Evolutionary conservation across 441 rosid species (phyloP).

Genomic region (Gossypium aridum): DNA sequence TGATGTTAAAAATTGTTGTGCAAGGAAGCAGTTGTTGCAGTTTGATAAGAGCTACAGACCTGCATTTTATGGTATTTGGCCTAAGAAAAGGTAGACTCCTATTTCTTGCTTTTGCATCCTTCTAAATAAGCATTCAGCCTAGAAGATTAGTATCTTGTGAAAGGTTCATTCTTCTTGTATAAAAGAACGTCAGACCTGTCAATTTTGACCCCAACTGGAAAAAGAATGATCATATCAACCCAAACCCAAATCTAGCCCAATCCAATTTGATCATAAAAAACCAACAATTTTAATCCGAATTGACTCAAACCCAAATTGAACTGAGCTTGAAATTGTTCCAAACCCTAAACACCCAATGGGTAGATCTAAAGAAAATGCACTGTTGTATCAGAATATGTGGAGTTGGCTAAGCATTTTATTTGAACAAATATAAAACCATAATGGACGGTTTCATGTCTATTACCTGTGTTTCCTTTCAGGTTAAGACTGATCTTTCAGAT

Average conservation of each 20-base stretch:
- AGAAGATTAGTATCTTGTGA: neutral
- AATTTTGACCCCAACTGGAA: too few species aligned
- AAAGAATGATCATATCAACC: too few species aligned
- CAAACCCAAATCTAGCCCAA: too few species aligned
- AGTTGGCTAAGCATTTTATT: neutral
- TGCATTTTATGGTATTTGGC: slow-evolving; percentile 8
- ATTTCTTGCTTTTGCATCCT: neutral
- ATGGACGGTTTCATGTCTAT: neutral
- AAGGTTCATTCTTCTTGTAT: neutral
- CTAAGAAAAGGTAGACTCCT: neutral
- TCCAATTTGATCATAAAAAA: too few species aligned
- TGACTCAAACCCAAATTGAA: too few species aligned
- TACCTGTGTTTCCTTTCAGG: neutral
- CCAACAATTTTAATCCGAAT: too few species aligned
- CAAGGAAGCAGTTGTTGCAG: neutral
- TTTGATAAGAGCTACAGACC: slow-evolving; percentile 1
- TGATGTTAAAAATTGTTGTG: neutral
- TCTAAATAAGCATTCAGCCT: neutral
- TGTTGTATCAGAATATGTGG: neutral
- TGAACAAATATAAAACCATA: neutral
- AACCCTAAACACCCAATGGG: too few species aligned
- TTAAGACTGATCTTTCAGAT: neutral
- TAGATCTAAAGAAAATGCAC: neutral
- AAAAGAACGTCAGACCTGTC: too few species aligned
- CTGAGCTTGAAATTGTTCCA: too few species aligned